These are phyloP conservation scores for Petunia hybrid DNA, from an alignment of 305 asterid genomes.

Conservation along the genomic window DNA sequence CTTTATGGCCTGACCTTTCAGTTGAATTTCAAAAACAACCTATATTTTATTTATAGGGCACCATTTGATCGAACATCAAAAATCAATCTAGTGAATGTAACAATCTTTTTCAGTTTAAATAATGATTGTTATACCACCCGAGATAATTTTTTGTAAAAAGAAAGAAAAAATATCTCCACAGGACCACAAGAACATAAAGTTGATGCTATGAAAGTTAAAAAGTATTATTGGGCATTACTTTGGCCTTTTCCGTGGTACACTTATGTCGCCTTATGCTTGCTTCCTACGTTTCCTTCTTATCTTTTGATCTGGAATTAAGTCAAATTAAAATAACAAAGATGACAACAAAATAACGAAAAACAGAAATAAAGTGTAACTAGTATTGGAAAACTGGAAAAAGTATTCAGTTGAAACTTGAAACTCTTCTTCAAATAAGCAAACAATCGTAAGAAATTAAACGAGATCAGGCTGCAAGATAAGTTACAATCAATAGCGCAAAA, in stretches of 20 bases:
- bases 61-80: background rate
- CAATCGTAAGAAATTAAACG: too few relatives aligned
- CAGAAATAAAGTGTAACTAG: background rate
- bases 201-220: background rate
- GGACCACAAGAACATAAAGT: background rate
- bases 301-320: slow-evolving; percentile 1
- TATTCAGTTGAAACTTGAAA: background rate
- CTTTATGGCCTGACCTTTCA: too few relatives aligned
- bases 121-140: background rate
- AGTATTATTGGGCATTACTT: background rate
- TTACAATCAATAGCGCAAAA: background rate
- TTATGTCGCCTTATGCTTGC: slow-evolving; percentile 11
- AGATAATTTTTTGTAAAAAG: slow-evolving; percentile 1
- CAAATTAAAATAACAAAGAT: background rate
- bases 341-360: background rate
- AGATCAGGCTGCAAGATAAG: too few relatives aligned
- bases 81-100: background rate
- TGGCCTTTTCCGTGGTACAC: background rate
- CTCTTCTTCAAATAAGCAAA: background rate
- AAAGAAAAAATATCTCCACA: background rate
- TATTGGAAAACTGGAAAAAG: background rate
- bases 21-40: background rate
- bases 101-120: background rate
- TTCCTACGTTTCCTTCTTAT: slow-evolving; percentile 5
- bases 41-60: background rate